phyloP scores from a whole-genome alignment of 805 yeast genomes.

The Ogataea trehaloabstinens region DNA sequence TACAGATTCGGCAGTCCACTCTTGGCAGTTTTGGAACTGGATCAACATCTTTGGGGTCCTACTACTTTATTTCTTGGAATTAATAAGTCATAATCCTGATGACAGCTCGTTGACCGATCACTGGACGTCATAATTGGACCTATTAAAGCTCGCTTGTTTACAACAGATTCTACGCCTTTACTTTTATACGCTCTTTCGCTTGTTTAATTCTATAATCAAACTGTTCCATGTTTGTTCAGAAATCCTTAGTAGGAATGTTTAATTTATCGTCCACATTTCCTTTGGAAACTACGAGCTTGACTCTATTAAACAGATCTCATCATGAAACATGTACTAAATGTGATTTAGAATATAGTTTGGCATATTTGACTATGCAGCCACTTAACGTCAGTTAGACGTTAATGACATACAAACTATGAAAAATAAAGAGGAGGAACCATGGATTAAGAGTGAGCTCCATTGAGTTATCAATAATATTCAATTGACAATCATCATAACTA shows the following conservation, averaged over 20 bases:
- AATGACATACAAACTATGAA: conserved; percentile 27
- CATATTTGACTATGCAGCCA: conserved; percentile 64
- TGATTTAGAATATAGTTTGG: conserved; percentile 41
- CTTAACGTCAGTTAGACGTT: conserved; percentile 15
- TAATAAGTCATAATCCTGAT: conserved; percentile 41
- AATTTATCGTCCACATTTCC: conserved; percentile 52
- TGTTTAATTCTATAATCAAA: conserved; percentile 3
- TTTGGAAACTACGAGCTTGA: conserved; percentile 76
- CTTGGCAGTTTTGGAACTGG: conserved; percentile 99
- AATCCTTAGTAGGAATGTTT: conserved; percentile 20
- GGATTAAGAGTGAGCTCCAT: conserved; percentile 82
- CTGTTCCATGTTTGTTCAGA: conserved; percentile 13
- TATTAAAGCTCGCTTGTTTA: neutral
- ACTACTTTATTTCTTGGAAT: conserved; percentile 75
- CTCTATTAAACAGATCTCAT: conserved; percentile 79
- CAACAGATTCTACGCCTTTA: neutral
- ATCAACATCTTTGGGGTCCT: conserved; percentile 80
- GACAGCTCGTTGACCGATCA: conserved; percentile 34
- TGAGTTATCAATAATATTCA: conserved; percentile 50
- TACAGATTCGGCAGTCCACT: conserved; percentile 38
- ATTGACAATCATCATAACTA: conserved; percentile 68
- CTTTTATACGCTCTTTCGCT: conserved; percentile 2
- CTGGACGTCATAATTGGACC: conserved; percentile 21
- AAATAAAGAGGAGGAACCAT: conserved; percentile 43
- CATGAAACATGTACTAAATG: conserved; percentile 36